These are phyloP conservation scores for Kappamyces sp. DNA, from an alignment of 192 early-diverging fungal species.

Conservation along the genomic window DNA sequence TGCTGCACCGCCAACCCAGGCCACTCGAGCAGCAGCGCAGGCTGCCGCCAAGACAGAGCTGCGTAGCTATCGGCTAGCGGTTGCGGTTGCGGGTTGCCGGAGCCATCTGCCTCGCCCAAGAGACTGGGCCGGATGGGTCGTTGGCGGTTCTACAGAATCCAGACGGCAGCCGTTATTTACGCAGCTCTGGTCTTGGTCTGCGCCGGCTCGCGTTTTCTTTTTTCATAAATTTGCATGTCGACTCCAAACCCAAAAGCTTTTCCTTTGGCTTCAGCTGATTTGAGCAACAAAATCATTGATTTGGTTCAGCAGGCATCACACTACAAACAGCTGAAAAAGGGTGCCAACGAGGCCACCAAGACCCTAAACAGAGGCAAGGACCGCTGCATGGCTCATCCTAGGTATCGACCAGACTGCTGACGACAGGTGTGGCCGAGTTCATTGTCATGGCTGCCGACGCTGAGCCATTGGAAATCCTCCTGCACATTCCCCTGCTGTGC, in stretches of 20 bases:
- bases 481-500: slow-evolving; percentile 95
- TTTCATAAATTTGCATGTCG: slow-evolving; percentile 3
- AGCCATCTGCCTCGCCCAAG: too few species aligned
- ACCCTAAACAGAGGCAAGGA: slow-evolving; percentile 78
- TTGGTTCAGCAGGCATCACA: slow-evolving; percentile 97
- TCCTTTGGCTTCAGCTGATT: slow-evolving; percentile 82
- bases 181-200: too few species aligned
- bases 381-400: too few species aligned
- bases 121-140: too few species aligned
- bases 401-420: too few species aligned
- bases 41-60: too few species aligned
- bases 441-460: slow-evolving; percentile 98
- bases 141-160: too few species aligned
- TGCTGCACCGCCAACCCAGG: too few species aligned
- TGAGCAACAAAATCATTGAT: slow-evolving; percentile 90
- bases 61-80: too few species aligned
- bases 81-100: too few species aligned
- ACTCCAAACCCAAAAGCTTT: slow-evolving; percentile 65
- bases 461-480: slow-evolving; percentile 94
- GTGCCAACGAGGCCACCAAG: slow-evolving; percentile 99
- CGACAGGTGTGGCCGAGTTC: slow-evolving; percentile 87
- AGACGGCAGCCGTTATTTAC: too few species aligned
- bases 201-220: not conserved
- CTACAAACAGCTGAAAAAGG: slow-evolving; percentile 99
- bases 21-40: too few species aligned